phyloP scores from a whole-genome alignment of 148 eudicot species.

The Suaeda aralocaspica region DNA sequence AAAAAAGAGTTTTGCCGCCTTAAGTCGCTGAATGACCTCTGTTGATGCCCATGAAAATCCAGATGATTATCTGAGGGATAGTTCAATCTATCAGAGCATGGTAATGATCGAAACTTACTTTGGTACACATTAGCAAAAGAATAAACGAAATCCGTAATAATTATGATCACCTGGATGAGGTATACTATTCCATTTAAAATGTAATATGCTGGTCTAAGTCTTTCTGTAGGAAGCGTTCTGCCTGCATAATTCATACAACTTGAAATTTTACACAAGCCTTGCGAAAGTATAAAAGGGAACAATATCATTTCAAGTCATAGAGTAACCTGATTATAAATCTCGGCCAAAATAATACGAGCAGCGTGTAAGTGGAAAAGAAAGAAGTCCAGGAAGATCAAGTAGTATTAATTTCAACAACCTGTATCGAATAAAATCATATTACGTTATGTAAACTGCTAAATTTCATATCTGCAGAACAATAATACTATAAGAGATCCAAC shows the following conservation, averaged over 20 bases:
- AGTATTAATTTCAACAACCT: conserved; percentile 57
- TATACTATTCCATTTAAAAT: conserved; percentile 44
- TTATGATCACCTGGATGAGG: conserved; percentile 39
- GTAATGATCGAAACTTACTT: not conserved
- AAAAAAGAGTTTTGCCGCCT: conserved; percentile 46
- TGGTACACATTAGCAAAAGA: not conserved
- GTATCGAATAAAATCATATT: not conserved
- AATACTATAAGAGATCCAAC: too few relatives aligned
- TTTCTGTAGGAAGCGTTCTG: conserved; percentile 47
- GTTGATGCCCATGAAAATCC: conserved; percentile 41
- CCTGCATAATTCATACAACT: conserved; percentile 34
- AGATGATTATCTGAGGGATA: conserved; percentile 41
- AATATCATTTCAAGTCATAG: not conserved
- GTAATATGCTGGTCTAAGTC: conserved; percentile 52
- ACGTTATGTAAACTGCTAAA: too few relatives aligned
- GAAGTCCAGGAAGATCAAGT: conserved; percentile 71
- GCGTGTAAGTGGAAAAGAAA: conserved; percentile 72
- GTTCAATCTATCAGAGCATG: not conserved
- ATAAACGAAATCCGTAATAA: too few relatives aligned
- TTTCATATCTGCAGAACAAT: not conserved
- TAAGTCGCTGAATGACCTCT: conserved; percentile 36
- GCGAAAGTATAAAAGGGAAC: not conserved
- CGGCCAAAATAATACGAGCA: conserved; percentile 77
- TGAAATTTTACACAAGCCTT: not conserved
- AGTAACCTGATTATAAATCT: conserved; percentile 81